phyloP scores from a whole-genome alignment of 2,329 filamentous ascomycete genomes.

The Thelonectria blattea region DNA sequence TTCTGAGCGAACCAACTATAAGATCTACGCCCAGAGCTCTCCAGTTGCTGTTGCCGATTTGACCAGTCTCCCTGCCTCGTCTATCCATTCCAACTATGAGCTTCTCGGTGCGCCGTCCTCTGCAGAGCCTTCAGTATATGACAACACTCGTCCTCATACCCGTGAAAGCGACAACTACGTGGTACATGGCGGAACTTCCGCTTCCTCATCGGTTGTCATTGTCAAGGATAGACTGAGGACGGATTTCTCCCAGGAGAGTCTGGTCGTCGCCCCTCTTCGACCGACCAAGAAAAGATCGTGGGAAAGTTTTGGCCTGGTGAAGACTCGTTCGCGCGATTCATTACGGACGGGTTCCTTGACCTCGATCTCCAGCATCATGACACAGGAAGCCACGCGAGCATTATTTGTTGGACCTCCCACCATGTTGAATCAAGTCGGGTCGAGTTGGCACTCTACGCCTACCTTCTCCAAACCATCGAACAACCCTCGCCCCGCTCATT shows the following conservation, averaged over 20 bases:
- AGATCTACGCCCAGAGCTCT: constrained; percentile 57
- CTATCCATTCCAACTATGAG: constrained; percentile 57
- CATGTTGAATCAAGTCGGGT: constrained; percentile 35
- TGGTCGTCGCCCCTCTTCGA: constrained; percentile 62
- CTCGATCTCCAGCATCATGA: constrained; percentile 61
- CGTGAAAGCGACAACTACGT: constrained; percentile 60
- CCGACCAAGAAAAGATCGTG: constrained; percentile 54
- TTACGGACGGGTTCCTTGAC: constrained; percentile 60
- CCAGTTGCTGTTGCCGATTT: constrained; percentile 41
- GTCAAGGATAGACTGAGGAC: constrained; percentile 42
- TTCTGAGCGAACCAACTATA: constrained; percentile 61
- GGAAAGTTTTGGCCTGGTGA: constrained; percentile 57
- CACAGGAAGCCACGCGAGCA: constrained; percentile 51
- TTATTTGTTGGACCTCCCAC: constrained; percentile 40
- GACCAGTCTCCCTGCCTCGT: constrained; percentile 50
- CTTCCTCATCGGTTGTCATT: constrained; percentile 47
- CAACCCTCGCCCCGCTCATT: constrained; percentile 57
- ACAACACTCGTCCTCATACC: constrained; percentile 43
- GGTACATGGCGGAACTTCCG: constrained; percentile 52
- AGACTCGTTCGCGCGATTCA: constrained; percentile 59
- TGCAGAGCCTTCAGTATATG: constrained; percentile 47
- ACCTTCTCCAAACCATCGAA: constrained; percentile 22
- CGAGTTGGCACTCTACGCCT: constrained; percentile 31
- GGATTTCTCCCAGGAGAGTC: constrained; percentile 66
- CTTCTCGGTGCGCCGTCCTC: constrained; percentile 59